These are phyloP conservation scores for Salix udensis DNA, from an alignment of 345 rosid species.

Conservation along the genomic window DNA sequence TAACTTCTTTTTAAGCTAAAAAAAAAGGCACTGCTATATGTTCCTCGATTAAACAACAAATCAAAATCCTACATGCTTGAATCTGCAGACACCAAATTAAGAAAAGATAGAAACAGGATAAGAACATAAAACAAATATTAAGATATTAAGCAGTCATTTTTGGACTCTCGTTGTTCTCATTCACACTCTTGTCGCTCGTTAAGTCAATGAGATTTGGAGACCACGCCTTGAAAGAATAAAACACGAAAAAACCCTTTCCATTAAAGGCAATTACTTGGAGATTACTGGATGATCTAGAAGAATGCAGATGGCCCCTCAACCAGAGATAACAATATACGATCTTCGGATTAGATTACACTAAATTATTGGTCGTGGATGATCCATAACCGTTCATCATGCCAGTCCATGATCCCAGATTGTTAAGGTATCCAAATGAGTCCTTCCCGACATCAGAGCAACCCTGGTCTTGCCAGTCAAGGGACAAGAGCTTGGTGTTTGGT, in stretches of 20 bases:
- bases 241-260: slow-evolving; percentile 3
- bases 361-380: slow-evolving; percentile 43
- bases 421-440: slow-evolving; percentile 40
- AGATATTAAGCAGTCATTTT: slow-evolving; percentile 30
- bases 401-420: slow-evolving; percentile 49
- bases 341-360: slow-evolving; percentile 27
- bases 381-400: slow-evolving; percentile 55
- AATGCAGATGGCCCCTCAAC: neutral
- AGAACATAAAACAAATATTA: slow-evolving; percentile 19
- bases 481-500: slow-evolving; percentile 60
- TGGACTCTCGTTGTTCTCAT: slow-evolving; percentile 29
- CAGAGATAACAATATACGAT: neutral
- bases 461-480: slow-evolving; percentile 86
- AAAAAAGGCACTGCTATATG: slow-evolving; percentile 19
- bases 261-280: neutral
- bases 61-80: slow-evolving; percentile 27
- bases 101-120: neutral
- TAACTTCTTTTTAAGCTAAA: slow-evolving; percentile 1
- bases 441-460: slow-evolving; percentile 52
- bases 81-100: slow-evolving; percentile 24
- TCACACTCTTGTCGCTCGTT: slow-evolving; percentile 19
- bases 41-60: slow-evolving; percentile 37
- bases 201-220: slow-evolving; percentile 11
- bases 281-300: neutral
- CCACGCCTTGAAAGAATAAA: slow-evolving; percentile 8